These are phyloP conservation scores for Pneumocystis canis DNA, from an alignment of 1,139 yeast species.

Conservation along the genomic window DNA sequence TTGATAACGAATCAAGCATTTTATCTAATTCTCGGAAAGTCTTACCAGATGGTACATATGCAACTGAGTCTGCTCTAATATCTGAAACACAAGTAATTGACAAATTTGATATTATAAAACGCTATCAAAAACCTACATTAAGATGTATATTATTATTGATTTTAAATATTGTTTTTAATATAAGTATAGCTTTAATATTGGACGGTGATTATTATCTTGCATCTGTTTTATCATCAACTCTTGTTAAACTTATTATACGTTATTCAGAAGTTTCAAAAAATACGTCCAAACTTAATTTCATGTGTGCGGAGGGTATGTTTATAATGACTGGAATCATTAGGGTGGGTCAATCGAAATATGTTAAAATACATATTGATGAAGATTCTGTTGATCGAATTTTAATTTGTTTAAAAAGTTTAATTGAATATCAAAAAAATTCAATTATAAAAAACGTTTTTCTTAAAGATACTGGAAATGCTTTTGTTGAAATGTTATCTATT, in stretches of 20 bases:
- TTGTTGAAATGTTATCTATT: slow-evolving; percentile 43
- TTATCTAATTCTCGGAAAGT: slow-evolving; percentile 44
- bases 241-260: slow-evolving; percentile 76
- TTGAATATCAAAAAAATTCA: slow-evolving; percentile 43
- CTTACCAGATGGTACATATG: slow-evolving; percentile 96
- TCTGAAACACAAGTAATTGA: slow-evolving; percentile 25
- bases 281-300: slow-evolving; percentile 48
- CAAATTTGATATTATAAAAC: slow-evolving; percentile 19
- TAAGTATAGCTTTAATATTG: slow-evolving; percentile 35
- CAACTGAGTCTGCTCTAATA: slow-evolving; percentile 80
- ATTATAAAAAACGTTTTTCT: slow-evolving; percentile 57
- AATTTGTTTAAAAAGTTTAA: slow-evolving; percentile 62
- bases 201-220: slow-evolving; percentile 86
- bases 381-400: slow-evolving; percentile 87
- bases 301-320: slow-evolving; percentile 88
- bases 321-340: slow-evolving; percentile 84
- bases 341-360: slow-evolving; percentile 72
- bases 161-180: background rate
- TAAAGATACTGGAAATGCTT: slow-evolving; percentile 78
- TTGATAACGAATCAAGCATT: slow-evolving; percentile 15
- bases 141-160: slow-evolving; percentile 32
- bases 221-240: slow-evolving; percentile 73
- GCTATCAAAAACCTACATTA: slow-evolving; percentile 45
- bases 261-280: slow-evolving; percentile 47
- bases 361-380: slow-evolving; percentile 71